Evolutionary conservation across 129 eudicot species (phyloP), one percentile per base, ranked within the genome.

Genomic region (Lactuca sativa): DNA sequence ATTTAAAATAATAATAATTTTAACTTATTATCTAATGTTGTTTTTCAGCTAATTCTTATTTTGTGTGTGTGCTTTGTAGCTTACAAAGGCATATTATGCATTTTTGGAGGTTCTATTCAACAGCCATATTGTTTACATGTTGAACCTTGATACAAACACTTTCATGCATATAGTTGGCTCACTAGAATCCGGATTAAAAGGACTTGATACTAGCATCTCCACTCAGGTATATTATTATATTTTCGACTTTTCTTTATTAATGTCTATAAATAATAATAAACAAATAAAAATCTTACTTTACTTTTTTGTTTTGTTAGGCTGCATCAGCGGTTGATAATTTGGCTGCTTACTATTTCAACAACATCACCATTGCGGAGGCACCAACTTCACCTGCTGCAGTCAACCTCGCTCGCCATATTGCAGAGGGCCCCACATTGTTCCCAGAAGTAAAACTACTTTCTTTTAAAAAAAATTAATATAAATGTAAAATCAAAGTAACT

Each of bases 111-210:
- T 93, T 71, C 65, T 93, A 36, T 86, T 93, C 79, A 93, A 74
- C 80, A 93, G 90, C 85, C 98, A 93, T 84, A 86, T 86, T 41
- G 71, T 67, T 44, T 89, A 83, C 66, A 78, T 93, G 78, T 67
- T 87, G 67, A 87, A 88, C 69, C 81, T 87, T 74, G 97, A 93
- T 74, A 70, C 85, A 66, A 90, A 75, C 76, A 89, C 92, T 40
- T 93, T 93, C 70, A 83, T 82, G 90, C 96, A 82, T 72, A 85
- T 93, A 47, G 89, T 89, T 78, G 92, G 97, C 53, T 93, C 98
- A 4, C 90, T 93, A 67, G 97, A 93, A 80, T 93, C 97, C 52
- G 98, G 98, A 51, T 82, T 93, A 67, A 93, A 89, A 72, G 98
- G 88, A 69, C 86, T 93, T 25, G 97, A 93, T 80, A 80, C 92